Evolutionary conservation across 352 stramenopile species (phyloP), one percentile per base, ranked within the genome.

Genomic region (Globisporangium solare): DNA sequence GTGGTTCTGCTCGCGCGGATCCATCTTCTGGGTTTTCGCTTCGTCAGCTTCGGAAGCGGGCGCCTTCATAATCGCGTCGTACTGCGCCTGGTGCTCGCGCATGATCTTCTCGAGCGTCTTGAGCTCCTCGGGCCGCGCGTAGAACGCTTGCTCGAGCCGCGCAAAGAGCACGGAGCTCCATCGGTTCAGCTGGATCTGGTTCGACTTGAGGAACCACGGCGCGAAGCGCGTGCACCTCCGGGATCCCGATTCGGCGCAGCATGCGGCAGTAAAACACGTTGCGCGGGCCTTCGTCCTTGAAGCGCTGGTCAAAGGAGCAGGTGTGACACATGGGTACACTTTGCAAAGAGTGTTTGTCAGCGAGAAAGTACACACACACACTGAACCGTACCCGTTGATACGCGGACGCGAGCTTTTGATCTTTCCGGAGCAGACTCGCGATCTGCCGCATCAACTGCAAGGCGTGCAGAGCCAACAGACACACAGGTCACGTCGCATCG

Each of bases 261-360:
- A 91, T 91, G 54, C 71, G 68, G 56, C 87, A 88, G 63, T 91
- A 91, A 48, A 88, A 89, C 24, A 82, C 67, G 32, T 73, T 86
- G 22, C 80, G 76, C 3, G 78, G 73, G 47, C 89, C 78, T 56
- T 91, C 78, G 54, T 81, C 61, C n/a, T 77, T 79, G 58, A 67
- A 74, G 67, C 70, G 76, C 80, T 90, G 5, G 13, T 27, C 24
- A 27, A 60, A 18, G 27, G 18, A 31, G 14, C n/a, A 48, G 11
- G 15, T 20, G 0, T 15, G 47, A 32, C 24, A 32, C 3, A 51
- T 35, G n/a, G 45, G 24, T 11, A 37, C 18, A 45, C 2, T 40
- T 35, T 27, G 24, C 24, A 15, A 6, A 35, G 27, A 35, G 27
- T 35, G 27, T 35, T 35, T 12, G 31, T 39, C n/a, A 41, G 52